Base-by-base conservation (phyloP, 345 rosid genomes). In the Durio zibethinus region DNA sequence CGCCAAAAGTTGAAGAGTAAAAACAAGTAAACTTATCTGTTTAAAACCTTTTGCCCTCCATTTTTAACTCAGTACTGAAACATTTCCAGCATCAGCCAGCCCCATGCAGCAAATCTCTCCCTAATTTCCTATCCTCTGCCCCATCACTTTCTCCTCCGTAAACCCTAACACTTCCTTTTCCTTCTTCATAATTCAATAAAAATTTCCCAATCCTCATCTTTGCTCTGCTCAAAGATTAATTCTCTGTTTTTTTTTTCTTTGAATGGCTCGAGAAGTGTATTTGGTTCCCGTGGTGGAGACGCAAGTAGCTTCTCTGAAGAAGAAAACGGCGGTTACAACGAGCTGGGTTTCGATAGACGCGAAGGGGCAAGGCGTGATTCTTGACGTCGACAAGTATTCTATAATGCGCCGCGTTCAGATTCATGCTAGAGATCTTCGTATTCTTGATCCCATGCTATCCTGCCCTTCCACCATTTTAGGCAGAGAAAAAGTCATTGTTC, bases 391-490 rank as follows among this genome's bases (percentile, higher is more conserved):
- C 76, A 87, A 87, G 86, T 79, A 84, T 57, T 86, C 81, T n/a
- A 84, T 87, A 62, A 87, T 89, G 92, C 89, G 86, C 2, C 83
- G 87, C 18, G 90, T 87, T 38, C 86, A 82, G 75, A 83, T 89
- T 74, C 90, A 87, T 72, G 92, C 89, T 23, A 78, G 92, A 52
- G 90, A 89, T 76, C 88, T 89, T 78, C 83, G 92, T 10, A 87
- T 89, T 70, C 89, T 89, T 10, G 92, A 89, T 65, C 89, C 90
- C n/a, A 57, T 89, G 80, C 73, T 87, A 8, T 85, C 85, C 0
- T 80, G 85, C 57, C 92, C 92, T 67, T 87, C 92, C 2, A 75
- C 84, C 2, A 84, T 89, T 35, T 75, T 89, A 9, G 88, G 92
- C 38, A 75, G 92, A 42, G 92, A 87, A 33, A 83, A 67, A 75